Base-by-base conservation (phyloP, 2,329 filamentous ascomycete species). In the Colletotrichum eremochloae region DNA sequence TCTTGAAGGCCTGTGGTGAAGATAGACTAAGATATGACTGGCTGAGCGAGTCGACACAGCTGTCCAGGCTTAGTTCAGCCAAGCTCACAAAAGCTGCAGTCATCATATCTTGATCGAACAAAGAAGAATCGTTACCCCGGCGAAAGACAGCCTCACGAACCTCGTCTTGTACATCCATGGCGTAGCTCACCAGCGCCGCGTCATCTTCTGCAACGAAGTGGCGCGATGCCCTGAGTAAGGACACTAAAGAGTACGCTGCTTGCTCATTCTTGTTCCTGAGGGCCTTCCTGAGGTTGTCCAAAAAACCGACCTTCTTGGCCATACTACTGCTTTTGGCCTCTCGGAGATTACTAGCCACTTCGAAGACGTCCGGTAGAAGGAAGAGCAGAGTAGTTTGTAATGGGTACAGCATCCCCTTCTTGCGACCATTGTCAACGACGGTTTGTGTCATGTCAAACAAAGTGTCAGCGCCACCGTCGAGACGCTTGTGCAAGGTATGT, bases 361-460 rank as follows among this genome's bases (percentile, higher is more conserved):
- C 90, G 75, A 93, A 93, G 7, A 93, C 89, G 75, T 93, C 91
- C 5, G 91, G 91, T 11, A 92, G 82, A 11, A 93, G 83, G 71
- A 93, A 87, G 12, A 93, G 80, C 5, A 93, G 81, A 15, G 87
- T 86, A 2, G 86, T 90, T 77, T 93, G 91, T 63, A 93, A 83
- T 20, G 91, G 90, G 75, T 87, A 91, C 29, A 92, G 82, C 42
- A 89, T 81, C 4, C 84, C 84, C 75, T 86, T 89, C 60, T 87
- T 85, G 74, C 86, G 86, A 48, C 84, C 85, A 67, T 86, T 88
- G 77, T 92, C 90, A 46, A 86, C 85, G 38, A 91, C 86, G 3
- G 88, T 89, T 74, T 90, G 87, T 6, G 89, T 87, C 89, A 93
- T 92, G 76, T 93, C 91, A 77, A 93, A 92, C 33, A 93, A 83